Conservation (phyloP, 345 rosid genomes). For the Noccaea bulbosa region DNA sequence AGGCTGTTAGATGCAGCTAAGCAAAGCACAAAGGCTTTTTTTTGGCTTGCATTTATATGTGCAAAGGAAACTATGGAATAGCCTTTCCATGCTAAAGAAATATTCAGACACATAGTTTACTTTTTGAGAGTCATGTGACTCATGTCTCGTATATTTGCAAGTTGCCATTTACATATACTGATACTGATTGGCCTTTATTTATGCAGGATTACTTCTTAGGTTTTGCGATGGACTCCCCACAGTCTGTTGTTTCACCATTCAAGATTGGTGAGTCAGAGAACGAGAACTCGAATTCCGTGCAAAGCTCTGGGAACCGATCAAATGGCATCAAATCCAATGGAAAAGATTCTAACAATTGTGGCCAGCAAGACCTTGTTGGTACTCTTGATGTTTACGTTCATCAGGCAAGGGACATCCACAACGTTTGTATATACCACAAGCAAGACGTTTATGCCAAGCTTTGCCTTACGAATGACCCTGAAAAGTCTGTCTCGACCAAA, state of each 20-base stretch:
- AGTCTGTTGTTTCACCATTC: slow-evolving; percentile 92
- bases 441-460: slow-evolving; percentile 99
- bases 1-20: slow-evolving; percentile 7
- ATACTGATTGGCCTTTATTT: slow-evolving; percentile 24
- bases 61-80: background rate
- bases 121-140: slow-evolving; percentile 24
- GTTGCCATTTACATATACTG: slow-evolving; percentile 14
- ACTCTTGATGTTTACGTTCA: slow-evolving; percentile 74
- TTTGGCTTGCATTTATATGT: background rate
- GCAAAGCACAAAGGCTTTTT: background rate
- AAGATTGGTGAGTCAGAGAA: slow-evolving; percentile 63
- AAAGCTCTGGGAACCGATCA: slow-evolving; percentile 43
- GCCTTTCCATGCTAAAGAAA: too few relatives aligned
- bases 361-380: slow-evolving; percentile 58
- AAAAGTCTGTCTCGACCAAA: slow-evolving; percentile 74
- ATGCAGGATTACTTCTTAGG: slow-evolving; percentile 28
- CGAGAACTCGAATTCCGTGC: slow-evolving; percentile 47
- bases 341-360: slow-evolving; percentile 44
- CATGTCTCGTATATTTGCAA: slow-evolving; percentile 9
- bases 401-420: slow-evolving; percentile 96
- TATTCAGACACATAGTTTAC: background rate
- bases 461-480: slow-evolving; percentile 86
- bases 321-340: slow-evolving; percentile 51
- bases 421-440: slow-evolving; percentile 99
- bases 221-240: slow-evolving; percentile 87